A percentile compares a stretch with the other conserved stretches of the same genome.
Conservation (phyloP, 2,329 filamentous ascomycete species). For the Onygena corvina region DNA sequence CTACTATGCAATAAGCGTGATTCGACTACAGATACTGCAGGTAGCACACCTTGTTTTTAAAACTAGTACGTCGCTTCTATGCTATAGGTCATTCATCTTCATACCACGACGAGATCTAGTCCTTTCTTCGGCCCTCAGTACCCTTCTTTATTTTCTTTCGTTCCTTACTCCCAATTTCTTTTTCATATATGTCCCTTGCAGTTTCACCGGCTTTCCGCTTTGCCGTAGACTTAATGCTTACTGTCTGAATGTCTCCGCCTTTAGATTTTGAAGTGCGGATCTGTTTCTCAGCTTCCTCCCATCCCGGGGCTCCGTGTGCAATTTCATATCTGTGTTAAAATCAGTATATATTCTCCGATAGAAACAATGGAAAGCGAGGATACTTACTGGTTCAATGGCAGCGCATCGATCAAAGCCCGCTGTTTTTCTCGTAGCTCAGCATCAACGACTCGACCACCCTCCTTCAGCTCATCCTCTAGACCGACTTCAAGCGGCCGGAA, state of each 20-base stretch:
- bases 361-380: background rate
- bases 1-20: background rate
- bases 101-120: constrained; percentile 8
- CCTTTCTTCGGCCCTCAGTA: constrained; percentile 30
- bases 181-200: constrained; percentile 38
- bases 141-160: constrained; percentile 37
- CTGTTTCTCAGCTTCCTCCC: constrained; percentile 60
- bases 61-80: background rate
- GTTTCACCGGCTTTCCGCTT: constrained; percentile 61
- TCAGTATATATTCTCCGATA: constrained; percentile 13
- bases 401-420: constrained; percentile 74
- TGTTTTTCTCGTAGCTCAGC: constrained; percentile 64
- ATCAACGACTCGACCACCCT: constrained; percentile 66
- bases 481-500: constrained; percentile 60
- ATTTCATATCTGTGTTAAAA: constrained; percentile 31
- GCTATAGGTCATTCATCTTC: constrained; percentile 1
- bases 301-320: constrained; percentile 38
- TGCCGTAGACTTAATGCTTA: constrained; percentile 64
- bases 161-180: constrained; percentile 33
- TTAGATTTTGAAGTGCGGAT: constrained; percentile 45
- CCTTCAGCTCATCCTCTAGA: constrained; percentile 70
- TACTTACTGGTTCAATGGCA: constrained; percentile 74
- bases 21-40: too few species aligned
- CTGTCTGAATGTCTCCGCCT: constrained; percentile 41
- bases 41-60: background rate